A percentile compares a stretch with the other conserved stretches of the same genome.
Conservation (phyloP, 2,329 filamentous ascomycete species). For the Thielaviopsis populi region DNA sequence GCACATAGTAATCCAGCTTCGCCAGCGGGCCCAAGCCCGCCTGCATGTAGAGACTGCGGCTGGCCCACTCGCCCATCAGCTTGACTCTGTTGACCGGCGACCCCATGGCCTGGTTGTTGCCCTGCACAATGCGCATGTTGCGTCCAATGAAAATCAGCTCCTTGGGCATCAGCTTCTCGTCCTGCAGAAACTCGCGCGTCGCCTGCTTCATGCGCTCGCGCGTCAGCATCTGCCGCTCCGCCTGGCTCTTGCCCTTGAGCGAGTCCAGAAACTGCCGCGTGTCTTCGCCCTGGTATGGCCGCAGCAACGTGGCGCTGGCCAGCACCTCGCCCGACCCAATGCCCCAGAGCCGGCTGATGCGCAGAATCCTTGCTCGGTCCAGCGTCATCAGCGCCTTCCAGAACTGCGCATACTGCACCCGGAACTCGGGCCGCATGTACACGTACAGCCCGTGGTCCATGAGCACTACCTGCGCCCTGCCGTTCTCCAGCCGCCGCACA, state of each 20-base stretch:
- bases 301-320: conserved; percentile 75
- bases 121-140: conserved; percentile 85
- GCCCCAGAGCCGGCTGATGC: conserved; percentile 69
- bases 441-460: conserved; percentile 97
- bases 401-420: conserved; percentile 73
- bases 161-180: conserved; percentile 78
- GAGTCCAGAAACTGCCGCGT: conserved; percentile 49
- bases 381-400: conserved; percentile 93
- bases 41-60: conserved; percentile 64
- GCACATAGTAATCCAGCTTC: conserved; percentile 53
- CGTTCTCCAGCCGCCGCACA: conserved; percentile 67
- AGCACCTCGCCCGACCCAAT: conserved; percentile 75
- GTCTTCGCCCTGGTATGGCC: conserved; percentile 79
- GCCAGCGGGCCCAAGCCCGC: conserved; percentile 46
- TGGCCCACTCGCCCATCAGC: conserved; percentile 85
- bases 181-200: conserved; percentile 53
- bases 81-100: conserved; percentile 86
- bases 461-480: conserved; percentile 77
- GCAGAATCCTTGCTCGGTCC: conserved; percentile 64
- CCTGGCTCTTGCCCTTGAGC: conserved; percentile 41
- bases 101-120: conserved; percentile 81
- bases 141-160: conserved; percentile 86
- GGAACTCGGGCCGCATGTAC: conserved; percentile 69
- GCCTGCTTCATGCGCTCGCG: conserved; percentile 66
- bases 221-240: conserved; percentile 77